Evolutionary conservation across 2,329 filamentous ascomycete genomes (phyloP), one percentile per base, ranked within the genome.

Genomic region (Diaporthe citrichinensis): DNA sequence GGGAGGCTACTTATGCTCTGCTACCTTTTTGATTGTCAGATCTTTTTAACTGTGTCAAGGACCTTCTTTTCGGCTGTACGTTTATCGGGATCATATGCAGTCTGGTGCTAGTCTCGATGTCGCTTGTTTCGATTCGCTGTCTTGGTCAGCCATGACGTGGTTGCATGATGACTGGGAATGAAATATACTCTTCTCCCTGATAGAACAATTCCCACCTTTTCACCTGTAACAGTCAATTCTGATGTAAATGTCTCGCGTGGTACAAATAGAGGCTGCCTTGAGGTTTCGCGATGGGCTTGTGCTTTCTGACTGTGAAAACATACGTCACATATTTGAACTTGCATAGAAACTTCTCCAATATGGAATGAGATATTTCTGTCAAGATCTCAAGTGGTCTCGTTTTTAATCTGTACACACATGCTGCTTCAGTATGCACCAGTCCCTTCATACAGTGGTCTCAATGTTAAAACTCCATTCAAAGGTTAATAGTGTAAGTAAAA

Each of bases 401-500:
- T n/a, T n/a, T n/a, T n/a, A n/a, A n/a, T n/a, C n/a, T n/a, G n/a
- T n/a, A n/a, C n/a, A n/a, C n/a, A n/a, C n/a, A n/a, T n/a, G n/a
- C n/a, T n/a, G n/a, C n/a, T n/a, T n/a, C n/a, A n/a, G n/a, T n/a
- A n/a, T n/a, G n/a, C n/a, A n/a, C n/a, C n/a, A n/a, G n/a, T n/a
- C n/a, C n/a, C n/a, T n/a, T n/a, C n/a, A n/a, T n/a, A n/a, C n/a
- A n/a, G n/a, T n/a, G n/a, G 10, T 6, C 3, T 2, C 20, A 36
- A 3, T 14, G 5, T 25, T 15, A 9, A 0, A 36, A 17, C 2
- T 3, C 7, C 9, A 53, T 36, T 36, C 9, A 49, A 2, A 20
- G 25, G 5, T 68, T 68, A n/a, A 68, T 68, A 17, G 31, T 53
- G 23, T 68, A 68, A 31, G 44, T 51, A 15, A 68, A 36, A 51